phyloP scores from a whole-genome alignment of 768 basidiomycete genomes.

The Lentinus brumalis region DNA sequence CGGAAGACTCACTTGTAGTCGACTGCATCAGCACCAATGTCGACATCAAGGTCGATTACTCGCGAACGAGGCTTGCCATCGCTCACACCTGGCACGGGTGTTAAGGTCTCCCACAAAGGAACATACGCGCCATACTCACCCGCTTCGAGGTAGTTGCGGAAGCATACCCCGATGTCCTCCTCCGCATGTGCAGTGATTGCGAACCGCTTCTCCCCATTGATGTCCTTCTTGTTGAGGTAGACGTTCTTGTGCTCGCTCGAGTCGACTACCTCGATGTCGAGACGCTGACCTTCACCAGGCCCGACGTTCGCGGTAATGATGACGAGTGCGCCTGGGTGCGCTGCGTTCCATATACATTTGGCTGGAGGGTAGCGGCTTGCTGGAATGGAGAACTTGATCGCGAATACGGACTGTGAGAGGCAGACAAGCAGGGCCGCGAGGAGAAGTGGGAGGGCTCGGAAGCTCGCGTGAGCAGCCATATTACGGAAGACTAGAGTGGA shows the following conservation, averaged over 20 bases:
- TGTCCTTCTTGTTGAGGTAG: conserved; percentile 85
- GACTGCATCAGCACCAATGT: conserved; percentile 97
- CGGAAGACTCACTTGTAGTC: conserved; percentile 77
- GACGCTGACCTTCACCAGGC: conserved; percentile 70
- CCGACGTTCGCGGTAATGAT: conserved; percentile 96
- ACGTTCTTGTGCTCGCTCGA: conserved; percentile 83
- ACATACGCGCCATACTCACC: conserved; percentile 49
- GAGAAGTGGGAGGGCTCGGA: conserved; percentile 18
- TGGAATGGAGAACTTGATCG: conserved; percentile 85
- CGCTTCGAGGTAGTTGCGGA: conserved; percentile 76
- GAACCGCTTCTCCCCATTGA: conserved; percentile 89
- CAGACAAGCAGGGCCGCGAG: conserved; percentile 34
- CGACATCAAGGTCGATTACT: conserved; percentile 90
- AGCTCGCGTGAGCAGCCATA: not conserved
- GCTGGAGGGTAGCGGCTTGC: conserved; percentile 71
- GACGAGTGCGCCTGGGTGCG: conserved; percentile 82
- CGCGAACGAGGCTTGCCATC: conserved; percentile 56
- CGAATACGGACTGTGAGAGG: conserved; percentile 38
- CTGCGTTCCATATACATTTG: conserved; percentile 97
- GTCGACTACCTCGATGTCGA: conserved; percentile 95
- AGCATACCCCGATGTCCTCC: conserved; percentile 94
- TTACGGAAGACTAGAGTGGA: not conserved
- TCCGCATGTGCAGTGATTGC: conserved; percentile 93
- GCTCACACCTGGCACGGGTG: conserved; percentile 44
- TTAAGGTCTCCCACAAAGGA: no score